Evolutionary conservation across 768 basidiomycete genomes (phyloP).

Genomic region (Trametes meyenii): DNA sequence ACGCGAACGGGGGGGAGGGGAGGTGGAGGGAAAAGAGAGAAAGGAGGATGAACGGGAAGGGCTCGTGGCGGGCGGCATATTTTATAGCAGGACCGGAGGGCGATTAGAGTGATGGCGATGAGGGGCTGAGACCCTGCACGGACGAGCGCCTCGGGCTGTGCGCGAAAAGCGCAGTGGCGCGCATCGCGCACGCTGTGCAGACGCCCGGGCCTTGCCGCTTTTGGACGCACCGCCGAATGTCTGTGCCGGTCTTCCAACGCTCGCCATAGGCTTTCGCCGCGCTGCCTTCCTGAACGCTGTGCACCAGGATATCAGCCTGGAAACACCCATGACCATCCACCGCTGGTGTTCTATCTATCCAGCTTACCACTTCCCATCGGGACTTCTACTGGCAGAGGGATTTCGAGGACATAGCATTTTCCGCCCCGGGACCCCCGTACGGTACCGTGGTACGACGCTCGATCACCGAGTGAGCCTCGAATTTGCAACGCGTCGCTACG

Average conservation of each 20-base stretch:
- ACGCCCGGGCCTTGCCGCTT: slow-evolving; percentile 1
- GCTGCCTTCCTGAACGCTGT: no score
- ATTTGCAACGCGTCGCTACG: neutral
- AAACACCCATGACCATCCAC: no score
- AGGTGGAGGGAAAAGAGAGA: neutral
- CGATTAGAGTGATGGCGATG: slow-evolving; percentile 16
- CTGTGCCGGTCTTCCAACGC: neutral
- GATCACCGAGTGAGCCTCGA: neutral
- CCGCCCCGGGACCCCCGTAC: no score
- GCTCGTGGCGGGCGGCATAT: slow-evolving; percentile 1
- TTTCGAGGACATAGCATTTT: no score
- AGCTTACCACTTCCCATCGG: no score
- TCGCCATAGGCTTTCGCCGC: neutral
- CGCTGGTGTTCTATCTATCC: no score
- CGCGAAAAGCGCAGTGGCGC: slow-evolving; percentile 11
- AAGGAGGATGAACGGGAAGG: neutral
- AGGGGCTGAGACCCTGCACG: neutral
- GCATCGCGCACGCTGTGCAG: slow-evolving; percentile 4
- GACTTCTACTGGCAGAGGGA: no score
- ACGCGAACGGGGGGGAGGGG: neutral
- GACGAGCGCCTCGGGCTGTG: slow-evolving; percentile 14
- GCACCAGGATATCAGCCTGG: no score
- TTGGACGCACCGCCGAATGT: slow-evolving; percentile 4
- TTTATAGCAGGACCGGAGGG: slow-evolving; percentile 2
- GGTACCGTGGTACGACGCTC: no score